Evolutionary conservation across 2,329 filamentous ascomycete genomes (phyloP).

Genomic region (Fusarium miscanthi): DNA sequence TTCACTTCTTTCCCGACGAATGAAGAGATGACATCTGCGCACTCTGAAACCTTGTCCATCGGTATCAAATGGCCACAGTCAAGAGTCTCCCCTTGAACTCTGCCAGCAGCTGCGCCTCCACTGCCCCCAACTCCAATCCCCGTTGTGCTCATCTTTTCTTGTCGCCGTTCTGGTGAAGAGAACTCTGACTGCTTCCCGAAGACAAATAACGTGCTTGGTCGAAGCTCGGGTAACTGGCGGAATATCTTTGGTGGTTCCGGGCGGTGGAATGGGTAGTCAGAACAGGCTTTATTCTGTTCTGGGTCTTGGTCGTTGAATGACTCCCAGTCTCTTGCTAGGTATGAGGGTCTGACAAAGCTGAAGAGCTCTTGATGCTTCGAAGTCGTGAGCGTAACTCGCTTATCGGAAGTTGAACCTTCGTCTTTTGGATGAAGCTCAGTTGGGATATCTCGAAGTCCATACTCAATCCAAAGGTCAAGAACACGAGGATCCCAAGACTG

Average conservation of each 20-base stretch:
- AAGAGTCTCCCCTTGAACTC: neutral
- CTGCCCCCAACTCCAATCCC: neutral
- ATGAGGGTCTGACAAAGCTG: neutral
- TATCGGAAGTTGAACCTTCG: rapidly evolving
- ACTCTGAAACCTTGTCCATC: conserved; percentile 1
- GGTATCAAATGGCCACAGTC: conserved; percentile 6
- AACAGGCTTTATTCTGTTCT: neutral
- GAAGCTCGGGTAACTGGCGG: neutral
- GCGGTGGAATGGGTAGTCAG: neutral
- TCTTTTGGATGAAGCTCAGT: neutral
- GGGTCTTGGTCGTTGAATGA: neutral
- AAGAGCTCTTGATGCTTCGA: conserved; percentile 3
- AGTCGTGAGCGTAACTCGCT: neutral
- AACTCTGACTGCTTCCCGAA: neutral
- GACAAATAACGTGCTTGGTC: neutral
- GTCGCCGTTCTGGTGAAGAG: rapidly evolving
- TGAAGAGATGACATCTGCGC: neutral
- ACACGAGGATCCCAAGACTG: conserved; percentile 6
- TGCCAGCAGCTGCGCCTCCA: neutral
- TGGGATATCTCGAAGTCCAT: neutral
- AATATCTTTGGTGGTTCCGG: neutral
- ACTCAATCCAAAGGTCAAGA: neutral
- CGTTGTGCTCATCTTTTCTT: neutral
- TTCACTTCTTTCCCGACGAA: neutral
- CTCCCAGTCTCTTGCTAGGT: neutral